phyloP scores from a whole-genome alignment of 352 stramenopile species.

The Lagenidium giganteum region DNA sequence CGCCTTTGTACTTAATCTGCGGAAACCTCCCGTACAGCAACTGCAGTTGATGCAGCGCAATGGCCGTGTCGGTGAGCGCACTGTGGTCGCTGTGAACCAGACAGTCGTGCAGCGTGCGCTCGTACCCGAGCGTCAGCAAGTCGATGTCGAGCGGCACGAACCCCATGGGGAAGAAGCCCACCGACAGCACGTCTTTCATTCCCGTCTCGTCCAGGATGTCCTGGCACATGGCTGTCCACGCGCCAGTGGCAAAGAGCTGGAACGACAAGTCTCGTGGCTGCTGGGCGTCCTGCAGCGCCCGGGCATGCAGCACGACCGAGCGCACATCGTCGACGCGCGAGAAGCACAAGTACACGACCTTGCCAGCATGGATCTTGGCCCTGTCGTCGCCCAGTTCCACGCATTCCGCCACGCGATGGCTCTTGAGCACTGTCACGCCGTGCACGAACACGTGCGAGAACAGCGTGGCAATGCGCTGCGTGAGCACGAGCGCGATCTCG shows the following conservation, averaged over 20 bases:
- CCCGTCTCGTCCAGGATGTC: constrained; percentile 30
- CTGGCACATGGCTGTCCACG: constrained; percentile 48
- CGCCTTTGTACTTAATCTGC: constrained; percentile 79
- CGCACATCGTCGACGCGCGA: constrained; percentile 36
- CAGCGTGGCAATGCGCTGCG: constrained; percentile 44
- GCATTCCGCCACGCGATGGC: constrained; percentile 36
- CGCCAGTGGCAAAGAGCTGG: constrained; percentile 33
- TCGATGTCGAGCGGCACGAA: constrained; percentile 62
- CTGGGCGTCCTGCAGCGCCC: constrained; percentile 25
- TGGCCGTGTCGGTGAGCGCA: constrained; percentile 37
- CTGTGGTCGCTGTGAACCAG: constrained; percentile 37
- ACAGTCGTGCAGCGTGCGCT: constrained; percentile 52
- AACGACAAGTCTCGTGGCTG: constrained; percentile 14
- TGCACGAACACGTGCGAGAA: constrained; percentile 56
- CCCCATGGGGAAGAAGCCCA: constrained; percentile 33
- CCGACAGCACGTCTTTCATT: constrained; percentile 30
- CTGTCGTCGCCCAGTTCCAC: constrained; percentile 49
- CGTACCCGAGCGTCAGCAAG: constrained; percentile 49
- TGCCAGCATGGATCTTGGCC: constrained; percentile 18
- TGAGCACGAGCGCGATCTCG: constrained; percentile 46
- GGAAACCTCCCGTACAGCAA: constrained; percentile 47
- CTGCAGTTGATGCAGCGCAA: constrained; percentile 48
- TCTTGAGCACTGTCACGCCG: constrained; percentile 32
- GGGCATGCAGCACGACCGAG: constrained; percentile 35
- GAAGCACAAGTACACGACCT: constrained; percentile 44